Conservation (phyloP, 164 flowering plant species). For the Berberis vulgaris region DNA sequence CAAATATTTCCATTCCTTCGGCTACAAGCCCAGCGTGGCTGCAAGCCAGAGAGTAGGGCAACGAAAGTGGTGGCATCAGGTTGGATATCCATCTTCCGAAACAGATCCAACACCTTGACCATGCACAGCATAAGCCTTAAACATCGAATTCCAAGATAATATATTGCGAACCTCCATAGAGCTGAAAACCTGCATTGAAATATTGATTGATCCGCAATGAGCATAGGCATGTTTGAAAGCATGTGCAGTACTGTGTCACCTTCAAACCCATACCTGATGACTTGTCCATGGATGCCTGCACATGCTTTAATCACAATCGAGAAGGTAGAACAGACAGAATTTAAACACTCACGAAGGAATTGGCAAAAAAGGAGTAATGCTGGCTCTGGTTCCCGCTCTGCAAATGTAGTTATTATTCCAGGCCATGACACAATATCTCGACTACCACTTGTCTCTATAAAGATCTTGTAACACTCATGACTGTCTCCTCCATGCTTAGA, state of each 20-base stretch:
- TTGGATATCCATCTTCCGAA: constrained; percentile 32
- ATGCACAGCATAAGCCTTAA: constrained; percentile 69
- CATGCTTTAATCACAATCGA: constrained; percentile 67
- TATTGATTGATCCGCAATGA: constrained; percentile 49
- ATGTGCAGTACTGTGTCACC: too few species aligned
- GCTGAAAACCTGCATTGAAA: constrained; percentile 40
- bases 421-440: constrained; percentile 74
- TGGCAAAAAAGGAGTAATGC: constrained; percentile 41
- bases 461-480: constrained; percentile 38
- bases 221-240: constrained; percentile 67
- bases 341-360: constrained; percentile 29
- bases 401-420: constrained; percentile 45
- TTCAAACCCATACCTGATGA: too few species aligned
- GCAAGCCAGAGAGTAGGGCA: constrained; percentile 67
- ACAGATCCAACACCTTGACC: constrained; percentile 57
- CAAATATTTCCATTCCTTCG: constrained; percentile 48
- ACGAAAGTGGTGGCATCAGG: constrained; percentile 71
- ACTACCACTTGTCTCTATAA: constrained; percentile 27
- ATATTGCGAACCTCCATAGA: constrained; percentile 32
- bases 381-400: constrained; percentile 43
- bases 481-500: constrained; percentile 38
- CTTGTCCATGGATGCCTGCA: constrained; percentile 47
- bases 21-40: constrained; percentile 68
- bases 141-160: constrained; percentile 77
- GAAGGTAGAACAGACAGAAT: constrained; percentile 46